Base-by-base conservation (phyloP, 306 rosid species). In the Trichosanthes cucumerina region DNA sequence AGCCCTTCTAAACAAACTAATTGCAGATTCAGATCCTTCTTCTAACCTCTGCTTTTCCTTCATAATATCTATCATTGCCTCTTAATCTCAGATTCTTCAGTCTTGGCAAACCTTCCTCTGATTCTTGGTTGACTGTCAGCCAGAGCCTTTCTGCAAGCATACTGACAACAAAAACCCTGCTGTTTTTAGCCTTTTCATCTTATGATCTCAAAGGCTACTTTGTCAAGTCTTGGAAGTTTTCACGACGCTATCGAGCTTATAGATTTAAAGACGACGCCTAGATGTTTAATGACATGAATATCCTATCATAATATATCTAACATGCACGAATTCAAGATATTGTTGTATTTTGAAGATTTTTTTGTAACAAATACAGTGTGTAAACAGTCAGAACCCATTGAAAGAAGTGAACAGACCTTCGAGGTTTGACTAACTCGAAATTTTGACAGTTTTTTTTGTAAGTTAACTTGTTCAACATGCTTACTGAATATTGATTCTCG, bases 71-170 rank as follows among this genome's bases (percentile, higher is more conserved):
- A 79, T 81, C 70, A 86, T 83, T 82, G 83, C 91, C 93, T 88
- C 88, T 89, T 91, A 36, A 39, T 75, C 33, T 87, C 89, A 52
- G 73, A 80, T 79, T 96, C 97, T 76, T 91, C 99, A 6, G 92
- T 90, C 83, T 83, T 96, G 2, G 99, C 99, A 87, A 96, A 96
- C 90, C 99, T 88, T 87, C 99, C 99, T 0, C 99, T 96, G 82
- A 96, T 88, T 88, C 99, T 88, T 16, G 98, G 99, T 75, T 96
- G 99, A 81, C 92, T 96, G 86, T 96, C 99, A 14, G 99, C 99
- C 59, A 96, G 93, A 75, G 98, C 99, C 93, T 96, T 96, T 86
- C 98, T 91, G 88, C 99, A 96, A 33, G 99, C 99, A 66, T 96
- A 96, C 99, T 93, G 90, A 5, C 63, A 74, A 50, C 46, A 26